Conservation (phyloP, 225 moss, liverwort and hornwort genomes). For the Marchantia polymorpha region DNA sequence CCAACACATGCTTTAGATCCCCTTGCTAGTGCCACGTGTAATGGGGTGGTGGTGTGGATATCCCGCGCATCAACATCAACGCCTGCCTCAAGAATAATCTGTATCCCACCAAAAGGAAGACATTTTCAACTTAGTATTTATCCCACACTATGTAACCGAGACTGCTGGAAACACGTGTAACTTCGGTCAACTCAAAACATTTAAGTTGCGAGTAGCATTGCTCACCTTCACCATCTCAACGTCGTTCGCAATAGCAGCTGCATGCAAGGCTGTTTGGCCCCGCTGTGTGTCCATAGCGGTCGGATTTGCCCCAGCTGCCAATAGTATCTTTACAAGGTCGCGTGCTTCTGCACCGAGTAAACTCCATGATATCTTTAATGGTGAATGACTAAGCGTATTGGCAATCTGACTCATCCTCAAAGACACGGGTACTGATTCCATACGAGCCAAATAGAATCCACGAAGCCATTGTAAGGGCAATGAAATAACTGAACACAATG, state of each 20-base stretch:
- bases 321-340: conserved; percentile 42
- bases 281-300: conserved; percentile 45
- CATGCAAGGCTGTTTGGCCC: conserved; percentile 54
- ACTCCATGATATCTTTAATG: conserved; percentile 6
- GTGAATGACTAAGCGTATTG: conserved; percentile 8
- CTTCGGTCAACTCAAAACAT: neutral
- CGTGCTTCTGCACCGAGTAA: conserved; percentile 42
- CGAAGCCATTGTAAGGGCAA: conserved; percentile 12
- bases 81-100: conserved; percentile 47
- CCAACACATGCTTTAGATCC: conserved; percentile 52
- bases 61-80: conserved; percentile 52
- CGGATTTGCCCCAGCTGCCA: conserved; percentile 46
- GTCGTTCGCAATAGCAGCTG: conserved; percentile 53
- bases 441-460: conserved; percentile 8
- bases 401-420: conserved; percentile 16
- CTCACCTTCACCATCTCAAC: conserved; percentile 52
- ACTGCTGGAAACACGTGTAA: neutral
- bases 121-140: neutral
- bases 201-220: neutral
- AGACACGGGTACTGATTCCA: conserved; percentile 17
- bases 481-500: neutral
- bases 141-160: neutral
- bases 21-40: conserved; percentile 51
- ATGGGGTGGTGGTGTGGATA: conserved; percentile 45
- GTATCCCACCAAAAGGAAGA: conserved; percentile 14